Evolutionary conservation across 2,329 filamentous ascomycete genomes (phyloP), one percentile per base, ranked within the genome.

Genomic region (Didymella lethalis): DNA sequence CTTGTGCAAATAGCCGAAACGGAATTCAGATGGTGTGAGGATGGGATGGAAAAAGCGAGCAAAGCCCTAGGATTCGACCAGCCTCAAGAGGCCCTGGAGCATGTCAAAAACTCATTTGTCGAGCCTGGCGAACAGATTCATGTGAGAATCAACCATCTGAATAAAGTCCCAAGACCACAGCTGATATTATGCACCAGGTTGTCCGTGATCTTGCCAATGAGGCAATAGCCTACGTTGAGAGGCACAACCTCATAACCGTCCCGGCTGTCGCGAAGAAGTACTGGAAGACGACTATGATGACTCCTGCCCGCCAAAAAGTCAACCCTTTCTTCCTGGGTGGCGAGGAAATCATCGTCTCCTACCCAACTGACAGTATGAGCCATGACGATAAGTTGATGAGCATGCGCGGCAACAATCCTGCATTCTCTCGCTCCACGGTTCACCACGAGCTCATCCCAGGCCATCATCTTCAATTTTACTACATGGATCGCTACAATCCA

Each of bases 381-480:
- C 83, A 87, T 62, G 79, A 78, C 18, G 77, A 81, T 32, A 88
- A 88, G 71, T 67, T 84, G 63, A 87, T 87, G 85, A 82, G 82
- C 52, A 83, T 87, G 80, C 81, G 85, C 18, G 83, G 84, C 11
- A 88, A 88, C 72, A 86, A 85, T 64, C 78, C 79, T 0, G 83
- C 85, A 65, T 86, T 87, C 70, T 77, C 84, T 4, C 81, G 83
- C 1, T 83, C 85, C 6, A 87, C 85, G 0, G 85, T 85, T 2
- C 87, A 88, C 65, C 85, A 88, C 68, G 85, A 88, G 70, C 82
- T 87, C 71, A 83, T 88, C 14, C 85, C 85, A 0, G 85, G 85
- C 0, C 85, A 87, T 61, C 80, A 85, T 50, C 75, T 86, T 28
- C 85, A 87, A 66, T 71, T 82, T 16, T 81, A 83, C 70, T 78